phyloP scores from a whole-genome alignment of 2,329 filamentous ascomycete genomes.

The Fusarium verticillioides region DNA sequence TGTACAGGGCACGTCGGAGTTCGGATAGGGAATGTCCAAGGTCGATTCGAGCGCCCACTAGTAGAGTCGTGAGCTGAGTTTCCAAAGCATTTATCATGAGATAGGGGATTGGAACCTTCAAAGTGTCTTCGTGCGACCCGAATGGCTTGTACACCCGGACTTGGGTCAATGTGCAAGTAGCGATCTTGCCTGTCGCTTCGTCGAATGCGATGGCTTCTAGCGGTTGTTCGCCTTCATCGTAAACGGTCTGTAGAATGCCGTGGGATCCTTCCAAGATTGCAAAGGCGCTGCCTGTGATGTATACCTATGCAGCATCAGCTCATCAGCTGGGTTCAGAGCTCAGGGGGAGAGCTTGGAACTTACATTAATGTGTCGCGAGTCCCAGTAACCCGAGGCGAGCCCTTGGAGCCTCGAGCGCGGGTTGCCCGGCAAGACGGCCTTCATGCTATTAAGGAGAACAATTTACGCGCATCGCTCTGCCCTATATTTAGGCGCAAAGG shows the following conservation, averaged over 20 bases:
- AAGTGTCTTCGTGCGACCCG: constrained; percentile 73
- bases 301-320: constrained; percentile 66
- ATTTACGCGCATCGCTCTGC: constrained; percentile 38
- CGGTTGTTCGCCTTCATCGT: constrained; percentile 77
- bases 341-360: constrained; percentile 45
- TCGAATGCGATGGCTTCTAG: constrained; percentile 85
- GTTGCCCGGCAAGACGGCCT: constrained; percentile 81
- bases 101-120: constrained; percentile 69
- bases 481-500: constrained; percentile 11
- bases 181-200: constrained; percentile 85
- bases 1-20: constrained; percentile 51
- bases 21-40: constrained; percentile 58
- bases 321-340: constrained; percentile 16
- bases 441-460: constrained; percentile 66
- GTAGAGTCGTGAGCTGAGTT: constrained; percentile 37
- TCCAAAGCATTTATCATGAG: not conserved
- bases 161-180: constrained; percentile 72
- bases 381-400: constrained; percentile 79
- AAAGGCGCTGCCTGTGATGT: constrained; percentile 89
- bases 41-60: constrained; percentile 74
- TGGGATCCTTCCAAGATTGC: constrained; percentile 81
- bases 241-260: constrained; percentile 87
- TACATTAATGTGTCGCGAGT: constrained; percentile 78
- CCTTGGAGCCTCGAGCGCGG: constrained; percentile 82
- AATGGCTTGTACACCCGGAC: constrained; percentile 85